Evolutionary conservation across 306 rosid genomes (phyloP).

Genomic region (Quercus agrifolia): DNA sequence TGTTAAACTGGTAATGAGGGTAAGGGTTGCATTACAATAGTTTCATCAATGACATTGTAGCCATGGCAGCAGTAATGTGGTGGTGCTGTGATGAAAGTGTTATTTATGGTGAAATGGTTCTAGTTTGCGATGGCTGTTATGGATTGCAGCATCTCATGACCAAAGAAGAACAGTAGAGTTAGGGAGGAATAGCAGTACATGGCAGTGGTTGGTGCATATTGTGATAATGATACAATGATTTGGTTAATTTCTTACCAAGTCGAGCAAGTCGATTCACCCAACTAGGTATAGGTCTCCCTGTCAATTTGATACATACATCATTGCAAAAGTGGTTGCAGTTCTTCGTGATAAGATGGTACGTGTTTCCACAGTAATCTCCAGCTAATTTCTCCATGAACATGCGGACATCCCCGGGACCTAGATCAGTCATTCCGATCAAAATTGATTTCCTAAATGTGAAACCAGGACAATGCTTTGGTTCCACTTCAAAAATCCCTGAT

Average conservation of each 20-base stretch:
- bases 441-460: constrained; percentile 86
- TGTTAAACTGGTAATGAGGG: too few relatives aligned
- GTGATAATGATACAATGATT: not conserved
- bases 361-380: constrained; percentile 68
- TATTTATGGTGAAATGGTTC: not conserved
- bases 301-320: constrained; percentile 62
- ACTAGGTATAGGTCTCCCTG: constrained; percentile 74
- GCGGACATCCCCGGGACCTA: constrained; percentile 59
- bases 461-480: constrained; percentile 87
- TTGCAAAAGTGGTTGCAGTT: constrained; percentile 93
- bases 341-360: constrained; percentile 83
- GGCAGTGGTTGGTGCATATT: not conserved
- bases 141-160: too few relatives aligned
- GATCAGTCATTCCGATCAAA: constrained; percentile 75
- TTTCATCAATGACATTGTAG: not conserved
- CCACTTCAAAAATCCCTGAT: constrained; percentile 89
- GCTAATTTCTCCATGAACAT: constrained; percentile 76
- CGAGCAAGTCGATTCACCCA: constrained; percentile 99
- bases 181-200: too few relatives aligned
- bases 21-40: not conserved
- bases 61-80: not conserved
- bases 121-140: not conserved
- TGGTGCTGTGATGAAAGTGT: not conserved
- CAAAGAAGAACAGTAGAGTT: too few relatives aligned
- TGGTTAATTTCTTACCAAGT: constrained; percentile 51